A percentile compares a stretch with the other conserved stretches of the same genome.
Evolutionary conservation across 495 filamentous ascomycete genomes (phyloP).

Genomic region (Aspergillus campestris): DNA sequence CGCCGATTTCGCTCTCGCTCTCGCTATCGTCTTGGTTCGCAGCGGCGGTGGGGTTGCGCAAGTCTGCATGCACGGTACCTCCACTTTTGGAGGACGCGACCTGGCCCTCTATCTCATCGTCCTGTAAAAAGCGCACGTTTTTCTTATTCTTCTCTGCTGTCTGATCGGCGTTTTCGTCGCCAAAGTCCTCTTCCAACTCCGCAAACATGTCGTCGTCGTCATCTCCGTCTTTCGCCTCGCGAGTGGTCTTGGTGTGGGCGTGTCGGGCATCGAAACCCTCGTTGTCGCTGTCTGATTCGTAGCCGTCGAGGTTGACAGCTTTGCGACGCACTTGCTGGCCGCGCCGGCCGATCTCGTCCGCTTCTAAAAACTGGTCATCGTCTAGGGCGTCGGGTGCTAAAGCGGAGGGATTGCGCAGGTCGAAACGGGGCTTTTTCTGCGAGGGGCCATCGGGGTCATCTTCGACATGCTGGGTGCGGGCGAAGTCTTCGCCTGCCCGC

Average conservation of each 20-base stretch:
- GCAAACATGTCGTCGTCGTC: constrained; percentile 88
- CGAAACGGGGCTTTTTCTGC: constrained; percentile 86
- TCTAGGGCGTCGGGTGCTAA: constrained; percentile 71
- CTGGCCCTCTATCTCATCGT: constrained; percentile 78
- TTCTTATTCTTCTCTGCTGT: constrained; percentile 60
- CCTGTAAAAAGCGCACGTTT: constrained; percentile 65
- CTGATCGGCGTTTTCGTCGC: constrained; percentile 41
- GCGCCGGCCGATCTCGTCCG: constrained; percentile 84
- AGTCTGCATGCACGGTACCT: constrained; percentile 54
- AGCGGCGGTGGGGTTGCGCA: constrained; percentile 34
- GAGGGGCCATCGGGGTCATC: constrained; percentile 37
- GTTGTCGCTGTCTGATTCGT: constrained; percentile 89
- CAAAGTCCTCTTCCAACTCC: constrained; percentile 55
- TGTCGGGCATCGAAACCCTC: constrained; percentile 75
- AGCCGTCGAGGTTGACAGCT: constrained; percentile 91
- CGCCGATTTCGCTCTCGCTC: constrained; percentile 62
- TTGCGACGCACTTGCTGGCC: constrained; percentile 74
- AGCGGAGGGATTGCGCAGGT: constrained; percentile 86
- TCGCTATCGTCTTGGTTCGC: constrained; percentile 38
- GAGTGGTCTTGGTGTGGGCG: constrained; percentile 44
- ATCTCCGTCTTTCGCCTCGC: constrained; percentile 34
- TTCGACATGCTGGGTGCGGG: constrained; percentile 55
- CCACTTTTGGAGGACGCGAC: constrained; percentile 65
- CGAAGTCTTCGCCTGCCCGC: constrained; percentile 69
- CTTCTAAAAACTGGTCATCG: constrained; percentile 74